A percentile compares a stretch with the other conserved stretches of the same genome.
Conservation (phyloP, 768 basidiomycete genomes). For the Clathrus columnatus region DNA sequence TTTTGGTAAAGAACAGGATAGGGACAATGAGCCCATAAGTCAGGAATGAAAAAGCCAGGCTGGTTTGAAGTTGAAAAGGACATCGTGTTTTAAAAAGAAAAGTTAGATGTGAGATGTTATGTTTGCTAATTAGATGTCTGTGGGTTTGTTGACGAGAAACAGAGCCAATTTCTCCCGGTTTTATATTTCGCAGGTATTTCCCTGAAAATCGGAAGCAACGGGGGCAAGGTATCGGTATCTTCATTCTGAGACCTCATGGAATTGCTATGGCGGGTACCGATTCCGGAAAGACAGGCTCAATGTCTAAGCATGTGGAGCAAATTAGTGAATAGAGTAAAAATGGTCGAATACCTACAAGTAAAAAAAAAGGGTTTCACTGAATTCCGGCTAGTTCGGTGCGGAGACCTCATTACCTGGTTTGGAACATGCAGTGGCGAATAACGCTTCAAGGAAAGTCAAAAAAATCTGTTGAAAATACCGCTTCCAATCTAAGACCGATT, state of each 20-base stretch:
- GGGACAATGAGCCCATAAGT: slow-evolving; percentile 43
- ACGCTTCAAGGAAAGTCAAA: not conserved
- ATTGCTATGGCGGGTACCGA: not conserved
- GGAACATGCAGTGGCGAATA: not conserved
- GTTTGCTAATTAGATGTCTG: not conserved
- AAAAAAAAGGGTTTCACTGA: too few species aligned
- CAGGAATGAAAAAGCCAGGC: slow-evolving; percentile 42
- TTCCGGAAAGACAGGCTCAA: not conserved
- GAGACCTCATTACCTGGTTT: too few species aligned
- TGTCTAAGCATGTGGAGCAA: not conserved
- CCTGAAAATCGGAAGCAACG: not conserved
- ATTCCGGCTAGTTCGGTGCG: too few species aligned
- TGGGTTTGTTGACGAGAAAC: not conserved
- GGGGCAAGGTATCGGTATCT: not conserved
- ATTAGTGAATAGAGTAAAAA: not conserved
- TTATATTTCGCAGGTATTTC: not conserved
- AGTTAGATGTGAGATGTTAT: not conserved
- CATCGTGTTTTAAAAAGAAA: not conserved
- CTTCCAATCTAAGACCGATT: not conserved
- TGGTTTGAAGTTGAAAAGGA: slow-evolving; percentile 10
- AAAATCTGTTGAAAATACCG: not conserved
- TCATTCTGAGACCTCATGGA: not conserved
- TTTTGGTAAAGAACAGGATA: slow-evolving; percentile 37
- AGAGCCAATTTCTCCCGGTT: not conserved
- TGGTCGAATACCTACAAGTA: too few species aligned